Evolutionary conservation across 257 asterid species (phyloP).

Genomic region (Osmanthus fragrans): DNA sequence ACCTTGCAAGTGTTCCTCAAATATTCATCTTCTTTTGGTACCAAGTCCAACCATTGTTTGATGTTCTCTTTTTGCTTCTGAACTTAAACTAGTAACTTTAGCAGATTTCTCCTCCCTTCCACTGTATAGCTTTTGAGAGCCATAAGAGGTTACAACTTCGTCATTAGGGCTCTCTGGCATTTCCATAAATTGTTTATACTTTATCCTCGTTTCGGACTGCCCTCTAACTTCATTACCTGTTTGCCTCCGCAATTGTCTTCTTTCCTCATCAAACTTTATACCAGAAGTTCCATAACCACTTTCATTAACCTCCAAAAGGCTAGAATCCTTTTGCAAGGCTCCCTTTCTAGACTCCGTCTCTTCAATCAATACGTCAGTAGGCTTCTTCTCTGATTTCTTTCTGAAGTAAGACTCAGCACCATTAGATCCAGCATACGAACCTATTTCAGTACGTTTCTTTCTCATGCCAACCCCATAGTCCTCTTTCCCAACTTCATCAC

Average conservation of each 20-base stretch:
- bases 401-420: constrained; percentile 55
- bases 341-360: constrained; percentile 46
- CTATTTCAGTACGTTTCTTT: constrained; percentile 36
- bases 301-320: constrained; percentile 31
- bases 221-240: constrained; percentile 34
- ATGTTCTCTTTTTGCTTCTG: constrained; percentile 39
- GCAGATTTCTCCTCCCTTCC: constrained; percentile 39
- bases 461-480: constrained; percentile 39
- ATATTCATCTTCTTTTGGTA: constrained; percentile 48
- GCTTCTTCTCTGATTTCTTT: constrained; percentile 88
- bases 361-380: constrained; percentile 56
- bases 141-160: constrained; percentile 35
- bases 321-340: constrained; percentile 36
- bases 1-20: constrained; percentile 36
- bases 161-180: constrained; percentile 32
- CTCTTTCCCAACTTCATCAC: constrained; percentile 34
- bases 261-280: constrained; percentile 35
- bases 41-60: constrained; percentile 31
- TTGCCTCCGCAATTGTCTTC: constrained; percentile 38
- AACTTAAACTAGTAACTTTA: constrained; percentile 37
- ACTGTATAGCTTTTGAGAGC: constrained; percentile 37
- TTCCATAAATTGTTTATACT: constrained; percentile 56
- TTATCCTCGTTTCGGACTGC: constrained; percentile 50
- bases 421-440: constrained; percentile 37
- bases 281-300: constrained; percentile 33